Evolutionary conservation across 1,284 basidiomycete species (phyloP).

Genomic region (Ceratobasidium papillatum): DNA sequence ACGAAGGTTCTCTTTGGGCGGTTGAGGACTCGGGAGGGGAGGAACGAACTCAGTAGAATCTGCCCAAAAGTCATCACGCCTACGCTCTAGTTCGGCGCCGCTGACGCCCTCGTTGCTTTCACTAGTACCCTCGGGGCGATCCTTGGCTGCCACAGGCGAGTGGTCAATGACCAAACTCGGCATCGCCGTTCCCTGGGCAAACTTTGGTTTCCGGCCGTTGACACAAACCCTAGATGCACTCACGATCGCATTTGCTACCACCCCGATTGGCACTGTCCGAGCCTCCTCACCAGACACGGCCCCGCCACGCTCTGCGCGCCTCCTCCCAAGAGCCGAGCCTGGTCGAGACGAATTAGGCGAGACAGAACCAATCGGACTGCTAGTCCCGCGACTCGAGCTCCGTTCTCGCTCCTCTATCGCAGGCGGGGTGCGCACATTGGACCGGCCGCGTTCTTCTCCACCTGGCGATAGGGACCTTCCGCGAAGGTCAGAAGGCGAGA

Average conservation of each 20-base stretch:
- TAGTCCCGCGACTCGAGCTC: constrained; percentile 43
- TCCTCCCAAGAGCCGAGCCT: constrained; percentile 26
- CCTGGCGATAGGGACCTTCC: constrained; percentile 32
- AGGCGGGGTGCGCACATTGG: constrained; percentile 43
- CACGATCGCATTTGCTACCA: constrained; percentile 40
- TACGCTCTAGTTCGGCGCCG: constrained; percentile 28
- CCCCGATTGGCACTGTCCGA: constrained; percentile 30
- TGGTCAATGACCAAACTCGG: constrained; percentile 34
- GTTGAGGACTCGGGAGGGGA: background rate
- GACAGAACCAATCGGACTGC: constrained; percentile 45
- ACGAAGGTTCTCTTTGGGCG: constrained; percentile 9
- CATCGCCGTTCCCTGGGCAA: constrained; percentile 30
- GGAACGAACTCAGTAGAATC: constrained; percentile 33
- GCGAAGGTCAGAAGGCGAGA: constrained; percentile 27
- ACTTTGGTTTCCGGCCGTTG: constrained; percentile 39
- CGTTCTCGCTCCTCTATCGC: constrained; percentile 43
- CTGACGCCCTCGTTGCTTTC: constrained; percentile 26
- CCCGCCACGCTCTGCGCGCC: constrained; percentile 24
- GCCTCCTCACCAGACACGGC: constrained; percentile 33
- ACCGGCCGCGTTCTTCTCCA: constrained; percentile 43
- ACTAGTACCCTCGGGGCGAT: constrained; percentile 6
- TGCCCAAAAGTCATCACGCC: constrained; percentile 33
- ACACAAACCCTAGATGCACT: constrained; percentile 29
- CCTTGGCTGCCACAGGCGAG: constrained; percentile 21
- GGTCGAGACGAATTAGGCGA: constrained; percentile 40